Evolutionary conservation across 306 rosid species (phyloP).

Genomic region (Begonia loranthoides): DNA sequence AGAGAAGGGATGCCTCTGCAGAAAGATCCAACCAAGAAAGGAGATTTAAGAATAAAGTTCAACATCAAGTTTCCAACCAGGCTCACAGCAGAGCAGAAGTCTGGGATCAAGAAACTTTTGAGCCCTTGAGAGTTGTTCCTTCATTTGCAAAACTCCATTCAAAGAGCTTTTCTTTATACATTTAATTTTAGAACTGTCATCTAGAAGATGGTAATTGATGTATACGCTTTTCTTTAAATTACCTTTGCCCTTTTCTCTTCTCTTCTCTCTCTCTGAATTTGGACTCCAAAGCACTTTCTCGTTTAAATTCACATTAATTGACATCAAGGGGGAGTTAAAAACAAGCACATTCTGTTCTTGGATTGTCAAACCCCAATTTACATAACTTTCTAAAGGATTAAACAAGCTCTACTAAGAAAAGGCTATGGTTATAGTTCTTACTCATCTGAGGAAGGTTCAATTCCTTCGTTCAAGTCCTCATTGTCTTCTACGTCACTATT

Average conservation of each 20-base stretch:
- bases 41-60: constrained; percentile 13
- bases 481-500: constrained; percentile 18
- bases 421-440: not conserved
- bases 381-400: too few species aligned
- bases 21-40: constrained; percentile 15
- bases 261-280: too few species aligned
- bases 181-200: not conserved
- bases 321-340: too few species aligned
- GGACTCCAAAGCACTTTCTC: too few species aligned
- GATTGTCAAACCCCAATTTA: too few species aligned
- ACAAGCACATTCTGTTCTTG: too few species aligned
- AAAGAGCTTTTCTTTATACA: not conserved
- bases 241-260: too few species aligned
- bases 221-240: too few species aligned
- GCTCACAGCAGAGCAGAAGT: constrained; percentile 9
- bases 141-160: not conserved
- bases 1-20: constrained; percentile 18
- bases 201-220: too few species aligned
- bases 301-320: too few species aligned
- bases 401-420: too few species aligned
- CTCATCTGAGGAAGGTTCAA: constrained; percentile 16
- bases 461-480: constrained; percentile 12
- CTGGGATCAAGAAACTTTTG: constrained; percentile 6
- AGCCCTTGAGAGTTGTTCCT: not conserved
- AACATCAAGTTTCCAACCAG: constrained; percentile 14